Base-by-base conservation (phyloP, 169 alveolate species). In the Neospora caninum region DNA sequence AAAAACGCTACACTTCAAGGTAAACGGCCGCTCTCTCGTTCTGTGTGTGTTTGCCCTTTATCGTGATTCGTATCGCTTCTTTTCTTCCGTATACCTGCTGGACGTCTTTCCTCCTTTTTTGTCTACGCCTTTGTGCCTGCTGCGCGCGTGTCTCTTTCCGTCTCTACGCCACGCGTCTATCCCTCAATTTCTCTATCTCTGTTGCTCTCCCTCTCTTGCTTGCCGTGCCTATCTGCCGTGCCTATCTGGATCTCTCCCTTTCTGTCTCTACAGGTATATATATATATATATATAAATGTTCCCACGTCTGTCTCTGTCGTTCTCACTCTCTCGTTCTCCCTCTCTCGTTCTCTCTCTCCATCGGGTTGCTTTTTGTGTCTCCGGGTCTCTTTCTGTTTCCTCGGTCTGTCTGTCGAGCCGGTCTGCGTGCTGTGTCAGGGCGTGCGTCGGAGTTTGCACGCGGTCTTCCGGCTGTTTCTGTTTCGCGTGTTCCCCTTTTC, bases 1-100 rank as follows among this genome's bases (percentile, higher is more conserved):
- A 39, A 96, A 96, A 82, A 89, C 95, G 36, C 96, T 96, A 86
- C 92, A 95, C 38, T 95, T 96, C 92, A 96, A 96, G 95, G 96
- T 95, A 94, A 20, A 43, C n/a, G 20, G 25, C n/a, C 54, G 58
- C 4, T 22, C 43, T 38, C 36, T 2, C 13, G 64, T 49, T 22
- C 36, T 25, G 22, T 0, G 13, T 29, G 34, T 10, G 73, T 22
- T 9, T 6, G 4, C n/a, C n/a, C n/a, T n/a, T n/a, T n/a, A n/a
- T n/a, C n/a, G n/a, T n/a, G n/a, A 18, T 53, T 18, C 64, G 64
- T 18, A 53, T 7, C 18, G 64, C 64, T 16, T 64, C 73, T 16
- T 27, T 16, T 64, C 31, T 6, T 27, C 73, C 16, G 2, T n/a
- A 27, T n/a, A 43, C 2, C 84, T 73, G 1, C 43, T n/a, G n/a